These are phyloP conservation scores for Fusarium gaditjirri DNA, from an alignment of 2,329 filamentous ascomycete genomes.

Conservation along the genomic window DNA sequence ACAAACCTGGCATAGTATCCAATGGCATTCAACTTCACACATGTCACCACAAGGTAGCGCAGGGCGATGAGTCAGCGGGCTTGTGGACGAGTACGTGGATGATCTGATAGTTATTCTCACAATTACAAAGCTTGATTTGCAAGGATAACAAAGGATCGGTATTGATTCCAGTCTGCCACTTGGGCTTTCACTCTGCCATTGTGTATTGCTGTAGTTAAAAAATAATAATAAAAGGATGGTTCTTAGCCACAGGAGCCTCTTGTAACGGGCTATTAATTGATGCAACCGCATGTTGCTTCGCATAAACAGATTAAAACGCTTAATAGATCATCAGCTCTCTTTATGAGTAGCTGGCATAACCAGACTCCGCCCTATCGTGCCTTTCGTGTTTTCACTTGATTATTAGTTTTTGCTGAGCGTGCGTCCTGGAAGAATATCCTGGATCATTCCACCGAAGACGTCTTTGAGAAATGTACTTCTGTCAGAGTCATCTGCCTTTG, in stretches of 20 bases:
- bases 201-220: constrained; percentile 13
- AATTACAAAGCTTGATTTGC: neutral
- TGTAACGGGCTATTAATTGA: constrained; percentile 30
- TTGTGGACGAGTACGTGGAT: neutral
- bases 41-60: neutral
- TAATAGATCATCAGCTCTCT: constrained; percentile 28
- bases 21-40: neutral
- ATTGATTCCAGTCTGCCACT: constrained; percentile 32
- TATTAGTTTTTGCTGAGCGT: constrained; percentile 24
- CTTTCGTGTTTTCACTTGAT: neutral
- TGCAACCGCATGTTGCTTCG: constrained; percentile 11
- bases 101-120: neutral
- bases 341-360: constrained; percentile 12
- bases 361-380: constrained; percentile 2
- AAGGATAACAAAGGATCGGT: constrained; percentile 14
- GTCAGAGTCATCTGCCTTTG: constrained; percentile 39
- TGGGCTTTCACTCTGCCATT: constrained; percentile 26
- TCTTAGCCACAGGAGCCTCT: constrained; percentile 18
- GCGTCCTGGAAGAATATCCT: constrained; percentile 54
- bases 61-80: neutral
- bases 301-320: constrained; percentile 41
- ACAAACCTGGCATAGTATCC: constrained; percentile 4
- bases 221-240: constrained; percentile 24
- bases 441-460: constrained; percentile 67
- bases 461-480: constrained; percentile 61